phyloP scores from a whole-genome alignment of 352 stramenopile genomes.

The Phytophthora pinifolia region DNA sequence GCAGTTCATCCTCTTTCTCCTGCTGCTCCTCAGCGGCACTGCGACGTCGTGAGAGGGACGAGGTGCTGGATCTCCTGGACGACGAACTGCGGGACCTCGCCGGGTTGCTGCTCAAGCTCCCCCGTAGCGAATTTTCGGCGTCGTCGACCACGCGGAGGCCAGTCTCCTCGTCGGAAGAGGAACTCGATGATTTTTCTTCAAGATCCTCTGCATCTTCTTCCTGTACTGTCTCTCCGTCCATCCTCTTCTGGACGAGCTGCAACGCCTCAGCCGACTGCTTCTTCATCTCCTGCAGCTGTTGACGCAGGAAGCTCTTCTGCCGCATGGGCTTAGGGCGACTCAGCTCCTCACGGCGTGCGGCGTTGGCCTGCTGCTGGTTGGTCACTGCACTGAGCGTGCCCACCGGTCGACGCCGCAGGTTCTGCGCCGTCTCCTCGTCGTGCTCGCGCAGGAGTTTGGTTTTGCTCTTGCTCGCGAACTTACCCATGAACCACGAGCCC shows the following conservation, averaged over 20 bases:
- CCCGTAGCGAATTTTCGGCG: constrained; percentile 33
- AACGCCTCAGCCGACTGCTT: constrained; percentile 62
- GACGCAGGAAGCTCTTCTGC: constrained; percentile 66
- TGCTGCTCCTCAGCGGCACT: constrained; percentile 34
- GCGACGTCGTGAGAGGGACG: constrained; percentile 19
- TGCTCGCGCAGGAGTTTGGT: constrained; percentile 52
- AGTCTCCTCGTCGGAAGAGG: constrained; percentile 41
- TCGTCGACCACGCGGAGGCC: constrained; percentile 36
- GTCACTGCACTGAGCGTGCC: constrained; percentile 42
- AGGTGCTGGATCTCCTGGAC: constrained; percentile 33
- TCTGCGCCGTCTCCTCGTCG: constrained; percentile 50
- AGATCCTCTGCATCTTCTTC: constrained; percentile 26
- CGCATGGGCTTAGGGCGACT: constrained; percentile 41
- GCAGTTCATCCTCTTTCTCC: constrained; percentile 29
- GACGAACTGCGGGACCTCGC: constrained; percentile 35
- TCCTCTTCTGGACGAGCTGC: constrained; percentile 40
- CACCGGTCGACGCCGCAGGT: constrained; percentile 34
- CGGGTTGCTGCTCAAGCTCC: constrained; percentile 33
- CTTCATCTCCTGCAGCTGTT: constrained; percentile 81
- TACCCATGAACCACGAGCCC: constrained; percentile 69
- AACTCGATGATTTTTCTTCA: constrained; percentile 20
- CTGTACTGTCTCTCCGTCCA: constrained; percentile 43
- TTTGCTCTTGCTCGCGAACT: constrained; percentile 63
- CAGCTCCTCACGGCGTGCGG: constrained; percentile 26
- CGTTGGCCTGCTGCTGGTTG: constrained; percentile 34